phyloP scores from a whole-genome alignment of 768 basidiomycete species.

The Cystobasidium tubakii region DNA sequence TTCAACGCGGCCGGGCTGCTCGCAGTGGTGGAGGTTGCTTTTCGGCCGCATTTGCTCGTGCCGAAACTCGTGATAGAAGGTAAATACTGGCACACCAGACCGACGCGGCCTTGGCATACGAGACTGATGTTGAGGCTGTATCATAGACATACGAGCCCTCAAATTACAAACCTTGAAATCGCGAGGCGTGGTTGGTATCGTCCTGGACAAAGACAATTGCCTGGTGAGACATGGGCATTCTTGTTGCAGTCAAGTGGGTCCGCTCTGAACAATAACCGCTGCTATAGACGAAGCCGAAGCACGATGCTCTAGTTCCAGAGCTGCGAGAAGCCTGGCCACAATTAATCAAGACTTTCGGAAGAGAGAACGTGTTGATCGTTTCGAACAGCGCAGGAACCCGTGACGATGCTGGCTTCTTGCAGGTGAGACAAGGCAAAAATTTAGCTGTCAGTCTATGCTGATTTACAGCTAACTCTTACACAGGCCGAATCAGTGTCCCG shows the following conservation, averaged over 20 bases:
- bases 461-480: too few relatives aligned
- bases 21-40: constrained; percentile 20
- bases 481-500: constrained; percentile 81
- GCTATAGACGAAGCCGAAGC: constrained; percentile 72
- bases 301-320: constrained; percentile 69
- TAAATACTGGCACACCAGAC: neutral
- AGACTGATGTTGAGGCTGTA: neutral
- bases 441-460: too few relatives aligned
- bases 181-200: constrained; percentile 77
- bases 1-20: constrained; percentile 37
- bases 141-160: constrained; percentile 62
- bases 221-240: constrained; percentile 54
- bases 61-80: constrained; percentile 36
- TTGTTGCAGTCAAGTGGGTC: neutral
- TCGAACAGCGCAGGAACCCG: constrained; percentile 85
- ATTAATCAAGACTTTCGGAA: constrained; percentile 67
- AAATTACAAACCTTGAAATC: constrained; percentile 66
- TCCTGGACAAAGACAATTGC: constrained; percentile 98
- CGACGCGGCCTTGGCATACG: neutral
- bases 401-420: constrained; percentile 66
- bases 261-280: neutral
- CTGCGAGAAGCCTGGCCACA: constrained; percentile 72
- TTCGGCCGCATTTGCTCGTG: constrained; percentile 28
- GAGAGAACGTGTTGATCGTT: constrained; percentile 75
- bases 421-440: constrained; percentile 54